Evolutionary conservation across 176 grass and related monocot species (phyloP).

Genomic region (Rhipidocladum racemiflorum): DNA sequence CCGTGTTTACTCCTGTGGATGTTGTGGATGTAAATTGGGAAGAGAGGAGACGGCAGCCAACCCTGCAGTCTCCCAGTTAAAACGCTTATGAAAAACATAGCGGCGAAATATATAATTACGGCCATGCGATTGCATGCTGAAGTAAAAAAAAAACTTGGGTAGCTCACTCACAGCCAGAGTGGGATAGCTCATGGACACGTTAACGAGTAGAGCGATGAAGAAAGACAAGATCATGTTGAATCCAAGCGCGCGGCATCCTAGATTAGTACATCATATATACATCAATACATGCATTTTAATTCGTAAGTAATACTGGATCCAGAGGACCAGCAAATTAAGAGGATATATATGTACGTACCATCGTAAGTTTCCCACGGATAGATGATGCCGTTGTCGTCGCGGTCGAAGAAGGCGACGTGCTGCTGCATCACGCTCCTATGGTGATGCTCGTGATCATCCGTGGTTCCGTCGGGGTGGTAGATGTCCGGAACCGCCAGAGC

Average conservation of each 20-base stretch:
- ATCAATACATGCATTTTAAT: background rate
- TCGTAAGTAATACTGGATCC: too few relatives aligned
- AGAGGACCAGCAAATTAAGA: background rate
- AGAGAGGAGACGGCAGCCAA: constrained; percentile 65
- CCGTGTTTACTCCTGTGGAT: constrained; percentile 86
- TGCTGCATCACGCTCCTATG: constrained; percentile 82
- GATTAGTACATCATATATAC: background rate
- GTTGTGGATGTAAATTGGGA: constrained; percentile 83
- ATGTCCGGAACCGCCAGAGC: constrained; percentile 73
- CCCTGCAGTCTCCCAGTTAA: constrained; percentile 30
- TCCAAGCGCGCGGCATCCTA: constrained; percentile 66
- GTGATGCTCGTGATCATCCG: constrained; percentile 48
- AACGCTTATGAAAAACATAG: too few relatives aligned
- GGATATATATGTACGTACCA: constrained; percentile 22
- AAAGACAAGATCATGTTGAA: constrained; percentile 74
- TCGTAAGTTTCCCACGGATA: constrained; percentile 85
- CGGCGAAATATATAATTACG: too few relatives aligned
- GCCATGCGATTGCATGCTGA: background rate
- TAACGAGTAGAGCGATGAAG: constrained; percentile 53
- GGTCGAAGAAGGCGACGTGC: constrained; percentile 90
- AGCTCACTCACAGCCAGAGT: constrained; percentile 55
- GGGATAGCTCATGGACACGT: constrained; percentile 66
- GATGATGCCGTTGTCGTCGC: constrained; percentile 70
- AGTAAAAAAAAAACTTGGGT: background rate
- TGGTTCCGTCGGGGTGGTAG: constrained; percentile 77